These are phyloP conservation scores for Ensete ventricosum DNA, from an alignment of 176 grass and related monocot species.

Conservation along the genomic window DNA sequence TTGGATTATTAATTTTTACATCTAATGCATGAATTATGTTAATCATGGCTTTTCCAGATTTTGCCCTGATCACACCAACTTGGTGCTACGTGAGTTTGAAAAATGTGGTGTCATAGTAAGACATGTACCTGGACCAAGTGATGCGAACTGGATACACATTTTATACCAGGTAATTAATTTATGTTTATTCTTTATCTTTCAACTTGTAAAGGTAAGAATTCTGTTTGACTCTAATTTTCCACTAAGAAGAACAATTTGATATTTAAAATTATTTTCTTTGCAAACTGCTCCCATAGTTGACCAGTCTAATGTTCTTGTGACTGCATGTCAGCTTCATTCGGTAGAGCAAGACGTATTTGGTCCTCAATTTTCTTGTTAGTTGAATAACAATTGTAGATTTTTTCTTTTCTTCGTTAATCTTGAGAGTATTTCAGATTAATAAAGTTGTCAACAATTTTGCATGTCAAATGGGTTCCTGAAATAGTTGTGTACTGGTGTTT, in stretches of 20 bases:
- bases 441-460: too few relatives aligned
- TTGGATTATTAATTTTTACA: too few relatives aligned
- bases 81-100: slow-evolving; percentile 83
- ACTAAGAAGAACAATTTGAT: too few relatives aligned
- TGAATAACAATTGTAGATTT: neutral
- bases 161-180: slow-evolving; percentile 55
- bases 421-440: neutral
- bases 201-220: too few relatives aligned
- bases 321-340: neutral
- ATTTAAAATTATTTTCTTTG: too few relatives aligned
- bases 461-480: neutral
- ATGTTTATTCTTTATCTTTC: neutral
- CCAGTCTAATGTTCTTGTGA: neutral
- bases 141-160: slow-evolving; percentile 88
- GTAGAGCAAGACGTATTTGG: neutral
- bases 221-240: neutral
- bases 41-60: slow-evolving; percentile 39
- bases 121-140: slow-evolving; percentile 65
- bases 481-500: neutral
- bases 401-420: neutral
- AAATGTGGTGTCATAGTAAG: slow-evolving; percentile 78
- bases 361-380: neutral
- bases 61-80: slow-evolving; percentile 53
- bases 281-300: neutral
- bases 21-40: too few relatives aligned